A percentile compares a stretch with the other conserved stretches of the same genome.
phyloP scores from a whole-genome alignment of 805 yeast genomes.

The Lipomyces yamanashiensis region DNA sequence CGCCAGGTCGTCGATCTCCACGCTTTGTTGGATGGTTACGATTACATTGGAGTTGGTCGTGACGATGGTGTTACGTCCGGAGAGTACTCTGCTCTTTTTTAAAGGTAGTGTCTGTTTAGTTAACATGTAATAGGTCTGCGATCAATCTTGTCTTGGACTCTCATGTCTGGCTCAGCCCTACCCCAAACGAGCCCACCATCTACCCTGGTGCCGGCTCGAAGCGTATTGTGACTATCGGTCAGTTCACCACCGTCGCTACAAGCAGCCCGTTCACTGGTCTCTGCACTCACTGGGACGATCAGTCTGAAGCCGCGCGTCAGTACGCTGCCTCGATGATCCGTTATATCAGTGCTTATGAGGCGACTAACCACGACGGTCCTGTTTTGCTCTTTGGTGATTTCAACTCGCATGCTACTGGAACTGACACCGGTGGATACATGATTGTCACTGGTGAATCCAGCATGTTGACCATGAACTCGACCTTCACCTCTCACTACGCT shows the following conservation, averaged over 20 bases:
- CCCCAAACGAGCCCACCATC: conserved; percentile 8
- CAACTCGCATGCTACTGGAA: conserved; percentile 18
- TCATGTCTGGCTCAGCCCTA: conserved; percentile 10
- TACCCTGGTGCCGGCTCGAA: conserved; percentile 17
- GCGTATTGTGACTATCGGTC: conserved; percentile 9
- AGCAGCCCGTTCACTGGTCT: neutral
- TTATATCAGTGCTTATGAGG: conserved; percentile 17
- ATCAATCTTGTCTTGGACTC: neutral
- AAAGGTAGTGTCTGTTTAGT: neutral
- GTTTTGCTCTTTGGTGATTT: conserved; percentile 20
- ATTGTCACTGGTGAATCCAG: conserved; percentile 14
- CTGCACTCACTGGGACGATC: conserved; percentile 24
- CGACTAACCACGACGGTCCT: conserved; percentile 1
- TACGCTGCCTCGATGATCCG: conserved; percentile 17
- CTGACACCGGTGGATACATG: conserved; percentile 10
- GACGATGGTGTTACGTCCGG: conserved; percentile 12
- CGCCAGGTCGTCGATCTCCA: conserved; percentile 6
- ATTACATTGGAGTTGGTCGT: conserved; percentile 16
- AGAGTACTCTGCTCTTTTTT: conserved; percentile 11
- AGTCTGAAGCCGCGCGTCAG: conserved; percentile 18
- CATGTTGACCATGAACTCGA: conserved; percentile 11
- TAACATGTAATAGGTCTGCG: neutral
- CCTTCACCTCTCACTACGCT: conserved; percentile 9
- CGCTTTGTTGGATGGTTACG: neutral
- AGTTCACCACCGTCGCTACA: neutral